These are phyloP conservation scores for Pseudocercospora ulei DNA, from an alignment of 2,329 filamentous ascomycete species.

Conservation along the genomic window DNA sequence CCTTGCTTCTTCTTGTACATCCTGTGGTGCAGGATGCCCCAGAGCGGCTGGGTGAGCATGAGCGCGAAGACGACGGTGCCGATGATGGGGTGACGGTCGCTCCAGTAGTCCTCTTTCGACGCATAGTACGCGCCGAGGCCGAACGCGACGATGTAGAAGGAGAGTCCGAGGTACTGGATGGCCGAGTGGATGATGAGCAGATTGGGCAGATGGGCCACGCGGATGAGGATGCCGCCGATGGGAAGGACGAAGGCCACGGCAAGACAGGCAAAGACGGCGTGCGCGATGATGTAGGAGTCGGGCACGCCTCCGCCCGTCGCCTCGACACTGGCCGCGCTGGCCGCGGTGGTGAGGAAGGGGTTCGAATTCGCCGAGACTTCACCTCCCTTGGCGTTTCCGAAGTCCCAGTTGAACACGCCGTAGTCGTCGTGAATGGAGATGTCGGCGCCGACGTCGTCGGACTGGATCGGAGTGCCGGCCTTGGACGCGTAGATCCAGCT, in stretches of 20 bases:
- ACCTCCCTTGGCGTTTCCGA: conserved; percentile 45
- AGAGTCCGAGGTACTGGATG: conserved; percentile 44
- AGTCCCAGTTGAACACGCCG: conserved; percentile 40
- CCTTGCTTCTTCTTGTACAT: conserved; percentile 35
- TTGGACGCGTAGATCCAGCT: conserved; percentile 46
- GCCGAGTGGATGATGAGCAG: conserved; percentile 40
- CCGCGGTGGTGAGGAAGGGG: conserved; percentile 34
- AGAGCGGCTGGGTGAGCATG: conserved; percentile 48
- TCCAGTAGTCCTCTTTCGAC: conserved; percentile 26
- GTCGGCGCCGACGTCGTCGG: conserved; percentile 37
- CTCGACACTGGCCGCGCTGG: conserved; percentile 9
- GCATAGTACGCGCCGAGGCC: conserved; percentile 41
- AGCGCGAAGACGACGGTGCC: conserved; percentile 44
- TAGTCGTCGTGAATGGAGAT: conserved; percentile 43
- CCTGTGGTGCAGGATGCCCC: conserved; percentile 47
- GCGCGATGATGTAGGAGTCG: conserved; percentile 34
- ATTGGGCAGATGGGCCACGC: conserved; percentile 39
- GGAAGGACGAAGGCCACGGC: conserved; percentile 43
- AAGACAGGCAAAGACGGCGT: conserved; percentile 39
- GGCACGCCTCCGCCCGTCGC: conserved; percentile 3
- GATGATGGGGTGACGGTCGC: conserved; percentile 46
- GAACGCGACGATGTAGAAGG: conserved; percentile 43
- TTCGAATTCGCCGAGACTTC: conserved; percentile 33
- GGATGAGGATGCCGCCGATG: conserved; percentile 39
- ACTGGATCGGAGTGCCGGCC: conserved; percentile 42